A percentile compares a stretch with the other conserved stretches of the same genome.
Conservation (phyloP, 768 basidiomycete species). For the Mycena belliarum region DNA sequence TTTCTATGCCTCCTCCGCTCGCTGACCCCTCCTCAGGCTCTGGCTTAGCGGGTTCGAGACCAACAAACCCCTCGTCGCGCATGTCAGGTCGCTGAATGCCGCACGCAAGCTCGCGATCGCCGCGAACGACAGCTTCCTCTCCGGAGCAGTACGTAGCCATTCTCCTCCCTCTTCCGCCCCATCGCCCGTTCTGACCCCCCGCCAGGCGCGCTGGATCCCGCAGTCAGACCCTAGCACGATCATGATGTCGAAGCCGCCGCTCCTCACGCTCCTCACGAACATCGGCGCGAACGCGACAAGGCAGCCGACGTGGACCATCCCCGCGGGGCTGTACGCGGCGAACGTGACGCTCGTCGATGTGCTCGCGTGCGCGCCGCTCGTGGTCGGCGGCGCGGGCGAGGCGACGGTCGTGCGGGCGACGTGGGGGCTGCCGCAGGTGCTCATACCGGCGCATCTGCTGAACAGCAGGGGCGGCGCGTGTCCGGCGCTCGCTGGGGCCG, state of each 20-base stretch:
- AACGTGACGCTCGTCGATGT: slow-evolving; percentile 52
- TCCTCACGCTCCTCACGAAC: slow-evolving; percentile 60
- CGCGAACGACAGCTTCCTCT: slow-evolving; percentile 44
- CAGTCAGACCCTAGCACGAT: slow-evolving; percentile 41
- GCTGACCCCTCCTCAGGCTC: slow-evolving; percentile 37
- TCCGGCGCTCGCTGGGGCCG: slow-evolving; percentile 12
- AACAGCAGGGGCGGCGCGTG: slow-evolving; percentile 21
- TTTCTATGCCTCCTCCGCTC: not conserved
- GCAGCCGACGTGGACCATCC: slow-evolving; percentile 43
- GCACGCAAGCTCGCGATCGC: slow-evolving; percentile 53
- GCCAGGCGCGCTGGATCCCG: slow-evolving; percentile 47
- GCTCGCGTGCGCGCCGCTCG: slow-evolving; percentile 46
- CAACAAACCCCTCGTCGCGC: slow-evolving; percentile 48
- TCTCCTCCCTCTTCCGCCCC: not conserved
- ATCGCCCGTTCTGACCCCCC: not conserved
- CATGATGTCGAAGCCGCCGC: slow-evolving; percentile 54
- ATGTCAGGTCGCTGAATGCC: slow-evolving; percentile 50
- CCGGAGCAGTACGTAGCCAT: slow-evolving; percentile 22
- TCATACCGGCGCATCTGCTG: slow-evolving; percentile 27
- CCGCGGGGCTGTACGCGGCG: slow-evolving; percentile 37
- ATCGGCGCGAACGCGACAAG: slow-evolving; percentile 40
- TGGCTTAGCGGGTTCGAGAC: slow-evolving; percentile 60
- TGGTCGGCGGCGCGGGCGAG: slow-evolving; percentile 37
- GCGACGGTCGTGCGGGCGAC: slow-evolving; percentile 39
- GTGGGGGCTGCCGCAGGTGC: slow-evolving; percentile 47